A percentile compares a stretch with the other conserved stretches of the same genome.
Conservation (phyloP, 768 basidiomycete genomes). For the Lactarius deliciosus region DNA sequence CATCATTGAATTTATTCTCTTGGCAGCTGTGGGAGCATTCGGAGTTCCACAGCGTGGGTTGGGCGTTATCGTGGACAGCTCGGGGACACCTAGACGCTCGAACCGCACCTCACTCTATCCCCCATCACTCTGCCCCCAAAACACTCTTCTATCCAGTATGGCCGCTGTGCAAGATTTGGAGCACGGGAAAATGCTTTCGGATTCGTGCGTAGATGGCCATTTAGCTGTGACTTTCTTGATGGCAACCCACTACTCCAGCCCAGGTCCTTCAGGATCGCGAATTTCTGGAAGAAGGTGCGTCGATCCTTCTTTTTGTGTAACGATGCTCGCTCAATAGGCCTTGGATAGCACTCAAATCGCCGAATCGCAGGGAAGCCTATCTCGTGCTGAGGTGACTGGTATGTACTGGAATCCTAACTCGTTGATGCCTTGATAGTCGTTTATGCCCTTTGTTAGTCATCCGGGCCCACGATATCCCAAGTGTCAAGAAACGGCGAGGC, state of each 20-base stretch:
- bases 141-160: not conserved
- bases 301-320: not conserved
- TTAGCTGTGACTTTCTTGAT: not conserved
- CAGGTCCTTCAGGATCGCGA: not conserved
- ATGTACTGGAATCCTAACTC: not conserved
- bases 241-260: not conserved
- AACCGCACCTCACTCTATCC: not conserved
- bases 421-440: not conserved
- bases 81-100: not conserved
- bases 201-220: not conserved
- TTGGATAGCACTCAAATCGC: not conserved
- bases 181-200: not conserved
- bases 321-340: not conserved
- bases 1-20: no score
- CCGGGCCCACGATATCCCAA: not conserved
- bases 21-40: no score
- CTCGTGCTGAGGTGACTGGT: not conserved
- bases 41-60: no score
- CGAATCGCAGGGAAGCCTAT: not conserved
- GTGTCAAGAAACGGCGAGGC: not conserved
- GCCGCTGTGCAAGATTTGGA: not conserved
- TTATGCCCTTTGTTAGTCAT: not conserved
- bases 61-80: no score
- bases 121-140: not conserved
- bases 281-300: not conserved